Evolutionary conservation across 2,329 filamentous ascomycete genomes (phyloP).

Genomic region (Talaromyces sp.): DNA sequence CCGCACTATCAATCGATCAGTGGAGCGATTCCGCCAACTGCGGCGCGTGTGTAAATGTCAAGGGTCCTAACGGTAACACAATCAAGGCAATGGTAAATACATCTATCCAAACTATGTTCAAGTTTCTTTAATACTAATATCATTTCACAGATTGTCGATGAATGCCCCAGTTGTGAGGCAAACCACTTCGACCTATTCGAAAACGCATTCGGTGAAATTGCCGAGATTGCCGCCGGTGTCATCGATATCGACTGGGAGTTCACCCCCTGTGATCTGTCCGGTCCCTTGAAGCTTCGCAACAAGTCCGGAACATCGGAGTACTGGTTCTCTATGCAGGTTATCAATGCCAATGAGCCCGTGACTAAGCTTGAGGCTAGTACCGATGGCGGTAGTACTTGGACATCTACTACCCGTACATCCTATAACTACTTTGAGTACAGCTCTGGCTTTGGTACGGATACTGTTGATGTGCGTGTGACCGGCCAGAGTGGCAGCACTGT

Average conservation of each 20-base stretch:
- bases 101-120: not conserved
- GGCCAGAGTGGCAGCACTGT: conserved; percentile 55
- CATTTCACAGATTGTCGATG: conserved; percentile 54
- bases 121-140: not conserved
- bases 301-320: conserved; percentile 52
- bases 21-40: conserved; percentile 61
- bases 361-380: conserved; percentile 62
- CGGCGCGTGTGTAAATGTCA: conserved; percentile 64
- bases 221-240: conserved; percentile 52
- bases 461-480: conserved; percentile 61
- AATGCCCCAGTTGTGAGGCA: conserved; percentile 58
- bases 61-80: conserved; percentile 51
- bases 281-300: conserved; percentile 55
- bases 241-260: conserved; percentile 56
- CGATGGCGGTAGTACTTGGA: conserved; percentile 62
- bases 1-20: conserved; percentile 60
- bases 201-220: conserved; percentile 46
- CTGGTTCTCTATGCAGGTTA: conserved; percentile 66
- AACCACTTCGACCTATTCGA: conserved; percentile 62
- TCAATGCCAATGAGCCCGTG: conserved; percentile 63
- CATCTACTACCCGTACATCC: conserved; percentile 54
- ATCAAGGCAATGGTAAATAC: conserved; percentile 65
- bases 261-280: conserved; percentile 55
- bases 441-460: conserved; percentile 58
- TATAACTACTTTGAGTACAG: conserved; percentile 67